These are phyloP conservation scores for Hyaloscypha variabilis DNA, from an alignment of 495 filamentous ascomycete species.

Conservation along the genomic window DNA sequence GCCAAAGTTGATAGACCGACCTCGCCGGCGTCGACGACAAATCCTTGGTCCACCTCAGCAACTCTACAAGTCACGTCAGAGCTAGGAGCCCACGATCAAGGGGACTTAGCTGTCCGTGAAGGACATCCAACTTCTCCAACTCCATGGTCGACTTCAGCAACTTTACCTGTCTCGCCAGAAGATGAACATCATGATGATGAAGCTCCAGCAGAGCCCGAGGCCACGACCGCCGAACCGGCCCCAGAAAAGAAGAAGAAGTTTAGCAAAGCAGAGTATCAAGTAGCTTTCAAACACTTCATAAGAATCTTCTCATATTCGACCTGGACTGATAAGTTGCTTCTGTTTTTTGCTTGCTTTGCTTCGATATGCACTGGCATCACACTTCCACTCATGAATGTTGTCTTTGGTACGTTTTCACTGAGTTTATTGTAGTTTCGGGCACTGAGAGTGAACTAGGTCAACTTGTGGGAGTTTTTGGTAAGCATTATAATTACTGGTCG, in stretches of 20 bases:
- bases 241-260: too few relatives aligned
- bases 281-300: too few relatives aligned
- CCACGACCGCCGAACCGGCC: not conserved
- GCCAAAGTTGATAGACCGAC: not conserved
- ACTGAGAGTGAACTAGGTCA: too few relatives aligned
- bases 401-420: constrained; percentile 36
- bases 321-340: constrained; percentile 43
- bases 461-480: too few relatives aligned
- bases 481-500: too few relatives aligned
- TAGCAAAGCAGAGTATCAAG: too few relatives aligned
- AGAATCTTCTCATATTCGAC: constrained; percentile 53
- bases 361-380: constrained; percentile 54
- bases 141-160: constrained; percentile 4
- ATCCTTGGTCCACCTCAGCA: constrained; percentile 2
- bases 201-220: not conserved
- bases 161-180: not conserved
- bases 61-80: not conserved
- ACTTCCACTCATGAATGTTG: constrained; percentile 48
- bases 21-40: not conserved
- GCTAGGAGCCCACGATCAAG: not conserved
- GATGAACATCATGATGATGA: not conserved
- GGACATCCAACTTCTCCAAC: not conserved
- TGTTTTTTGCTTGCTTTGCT: constrained; percentile 41
- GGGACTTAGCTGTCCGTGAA: not conserved
- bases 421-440: too few relatives aligned